Evolutionary conservation across 495 filamentous ascomycete species (phyloP).

Genomic region (Bryoglossum gracile): DNA sequence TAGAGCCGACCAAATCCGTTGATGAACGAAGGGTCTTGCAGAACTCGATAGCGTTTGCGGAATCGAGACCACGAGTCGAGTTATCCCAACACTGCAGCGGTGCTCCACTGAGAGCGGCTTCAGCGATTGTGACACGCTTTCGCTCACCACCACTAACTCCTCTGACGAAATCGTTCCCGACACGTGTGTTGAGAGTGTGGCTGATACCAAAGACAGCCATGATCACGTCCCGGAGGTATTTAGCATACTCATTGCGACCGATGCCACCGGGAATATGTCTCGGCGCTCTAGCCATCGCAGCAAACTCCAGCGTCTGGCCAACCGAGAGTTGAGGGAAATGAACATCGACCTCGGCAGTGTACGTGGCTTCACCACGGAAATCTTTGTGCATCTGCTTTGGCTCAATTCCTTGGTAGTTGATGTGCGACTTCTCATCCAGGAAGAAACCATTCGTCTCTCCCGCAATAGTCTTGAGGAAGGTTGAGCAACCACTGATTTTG

Average conservation of each 20-base stretch:
- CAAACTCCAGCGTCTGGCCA: conserved; percentile 68
- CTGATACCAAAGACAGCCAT: conserved; percentile 73
- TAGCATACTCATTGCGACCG: conserved; percentile 53
- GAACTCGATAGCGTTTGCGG: conserved; percentile 40
- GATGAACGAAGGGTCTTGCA: conserved; percentile 37
- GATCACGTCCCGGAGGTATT: conserved; percentile 61
- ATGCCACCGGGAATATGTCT: conserved; percentile 46
- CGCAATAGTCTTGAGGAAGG: conserved; percentile 70
- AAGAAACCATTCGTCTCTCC: conserved; percentile 68
- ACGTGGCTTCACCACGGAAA: conserved; percentile 56
- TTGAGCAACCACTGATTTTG: conserved; percentile 61
- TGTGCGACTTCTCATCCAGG: conserved; percentile 54
- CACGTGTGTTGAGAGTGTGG: conserved; percentile 66
- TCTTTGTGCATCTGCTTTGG: conserved; percentile 34
- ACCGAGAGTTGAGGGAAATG: conserved; percentile 74
- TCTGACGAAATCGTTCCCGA: conserved; percentile 71
- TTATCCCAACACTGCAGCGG: conserved; percentile 52
- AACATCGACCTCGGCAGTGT: conserved; percentile 57
- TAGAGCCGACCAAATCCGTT: conserved; percentile 38
- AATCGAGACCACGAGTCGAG: conserved; percentile 45
- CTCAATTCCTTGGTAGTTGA: conserved; percentile 63
- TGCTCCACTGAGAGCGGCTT: conserved; percentile 55
- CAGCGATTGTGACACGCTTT: conserved; percentile 75
- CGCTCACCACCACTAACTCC: conserved; percentile 77
- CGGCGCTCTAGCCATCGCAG: conserved; percentile 58